Evolutionary conservation across 306 rosid genomes (phyloP).

Genomic region (Prunus persica): Prunus_persica_NCBIv2 NC_034009.1:36910501-36911000

Average conservation of each 20-base stretch:
- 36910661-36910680: slow-evolving; percentile 65
- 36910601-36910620: slow-evolving; percentile 62
- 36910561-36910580: background rate
- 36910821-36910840: slow-evolving; percentile 70
- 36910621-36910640: slow-evolving; percentile 86
- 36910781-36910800: background rate
- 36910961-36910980: slow-evolving; percentile 7
- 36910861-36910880: slow-evolving; percentile 73
- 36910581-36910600: background rate
- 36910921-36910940: slow-evolving; percentile 37
- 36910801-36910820: background rate
- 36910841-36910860: slow-evolving; percentile 48
- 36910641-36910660: slow-evolving; percentile 80
- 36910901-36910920: slow-evolving; percentile 56
- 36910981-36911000: slow-evolving; percentile 19
- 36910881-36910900: slow-evolving; percentile 65
- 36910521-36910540: background rate
- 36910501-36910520: no score
- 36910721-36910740: slow-evolving; percentile 37
- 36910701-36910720: slow-evolving; percentile 58
- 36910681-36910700: slow-evolving; percentile 62
- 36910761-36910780: background rate
- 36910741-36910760: background rate
- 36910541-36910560: background rate
- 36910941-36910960: slow-evolving; percentile 27